Conservation (phyloP, 2,329 filamentous ascomycete genomes). For the Fusarium cyanostomum region DNA sequence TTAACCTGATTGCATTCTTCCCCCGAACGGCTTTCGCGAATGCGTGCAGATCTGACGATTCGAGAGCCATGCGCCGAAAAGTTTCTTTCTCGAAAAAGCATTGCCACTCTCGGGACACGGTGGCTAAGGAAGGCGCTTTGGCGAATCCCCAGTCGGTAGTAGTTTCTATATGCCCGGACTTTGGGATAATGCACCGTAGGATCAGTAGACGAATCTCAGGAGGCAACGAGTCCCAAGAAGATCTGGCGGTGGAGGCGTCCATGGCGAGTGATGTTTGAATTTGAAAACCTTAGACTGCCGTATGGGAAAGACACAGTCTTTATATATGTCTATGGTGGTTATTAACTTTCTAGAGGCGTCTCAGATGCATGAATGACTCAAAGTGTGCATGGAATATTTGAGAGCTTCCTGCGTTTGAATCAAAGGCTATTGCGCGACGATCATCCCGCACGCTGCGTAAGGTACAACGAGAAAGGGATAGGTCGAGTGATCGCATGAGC, state of each 20-base stretch:
- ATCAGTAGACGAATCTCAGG: conserved; percentile 16
- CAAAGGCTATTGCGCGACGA: too few species aligned
- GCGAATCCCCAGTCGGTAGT: not conserved
- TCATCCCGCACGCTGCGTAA: too few species aligned
- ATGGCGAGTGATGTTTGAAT: conserved; percentile 1
- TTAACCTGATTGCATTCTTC: not conserved
- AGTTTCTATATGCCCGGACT: not conserved
- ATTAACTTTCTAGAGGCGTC: too few species aligned
- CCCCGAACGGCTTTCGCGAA: conserved; percentile 1
- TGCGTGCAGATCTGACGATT: not conserved
- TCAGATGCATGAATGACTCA: too few species aligned
- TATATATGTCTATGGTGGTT: too few species aligned
- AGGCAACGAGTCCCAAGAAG: conserved; percentile 4
- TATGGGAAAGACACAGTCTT: too few species aligned
- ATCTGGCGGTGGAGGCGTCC: not conserved
- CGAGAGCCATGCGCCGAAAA: conserved; percentile 11
- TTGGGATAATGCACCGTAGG: not conserved
- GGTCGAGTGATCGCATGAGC: too few species aligned
- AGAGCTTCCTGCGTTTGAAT: too few species aligned
- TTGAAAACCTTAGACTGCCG: too few species aligned
- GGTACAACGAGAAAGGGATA: too few species aligned
- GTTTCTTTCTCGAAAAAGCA: conserved; percentile 17
- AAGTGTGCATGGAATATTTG: too few species aligned
- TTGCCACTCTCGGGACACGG: conserved; percentile 25
- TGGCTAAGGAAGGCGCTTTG: conserved; percentile 1